Conservation (phyloP, 192 early-diverging fungal species). For the Coemansia sp. region DNA sequence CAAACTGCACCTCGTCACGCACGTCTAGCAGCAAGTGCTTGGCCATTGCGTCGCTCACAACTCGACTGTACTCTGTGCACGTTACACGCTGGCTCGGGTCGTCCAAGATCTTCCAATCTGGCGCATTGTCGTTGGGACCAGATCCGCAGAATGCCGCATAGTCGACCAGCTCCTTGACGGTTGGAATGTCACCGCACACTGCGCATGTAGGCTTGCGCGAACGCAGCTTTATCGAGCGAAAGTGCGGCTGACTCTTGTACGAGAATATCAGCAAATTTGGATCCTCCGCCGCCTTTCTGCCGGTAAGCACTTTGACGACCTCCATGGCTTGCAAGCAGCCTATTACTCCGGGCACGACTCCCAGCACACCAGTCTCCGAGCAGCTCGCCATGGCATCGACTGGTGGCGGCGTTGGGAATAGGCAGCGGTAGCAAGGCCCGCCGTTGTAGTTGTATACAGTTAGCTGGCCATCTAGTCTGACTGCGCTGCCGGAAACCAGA, state of each 20-base stretch:
- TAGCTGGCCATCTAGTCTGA: slow-evolving; percentile 93
- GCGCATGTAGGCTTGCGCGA: slow-evolving; percentile 69
- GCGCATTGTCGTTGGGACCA: slow-evolving; percentile 75
- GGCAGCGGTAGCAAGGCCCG: slow-evolving; percentile 95
- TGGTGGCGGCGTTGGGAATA: slow-evolving; percentile 93
- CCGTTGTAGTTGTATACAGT: slow-evolving; percentile 90
- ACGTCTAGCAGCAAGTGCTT: slow-evolving; percentile 87
- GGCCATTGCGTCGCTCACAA: slow-evolving; percentile 15
- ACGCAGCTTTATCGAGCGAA: slow-evolving; percentile 82
- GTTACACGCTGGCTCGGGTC: slow-evolving; percentile 54
- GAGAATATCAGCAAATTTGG: slow-evolving; percentile 84
- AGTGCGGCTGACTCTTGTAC: slow-evolving; percentile 66
- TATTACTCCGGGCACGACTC: slow-evolving; percentile 92
- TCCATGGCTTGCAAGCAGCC: slow-evolving; percentile 93
- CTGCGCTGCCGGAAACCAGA: slow-evolving; percentile 87
- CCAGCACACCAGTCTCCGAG: slow-evolving; percentile 90
- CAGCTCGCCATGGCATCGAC: slow-evolving; percentile 87
- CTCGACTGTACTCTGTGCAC: slow-evolving; percentile 56
- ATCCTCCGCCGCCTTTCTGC: slow-evolving; percentile 59
- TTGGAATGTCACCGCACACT: slow-evolving; percentile 86
- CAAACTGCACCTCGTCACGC: slow-evolving; percentile 80
- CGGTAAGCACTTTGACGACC: slow-evolving; percentile 82
- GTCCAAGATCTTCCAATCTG: slow-evolving; percentile 36
- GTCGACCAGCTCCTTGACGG: slow-evolving; percentile 80
- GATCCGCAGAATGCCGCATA: slow-evolving; percentile 92